phyloP scores from a whole-genome alignment of 805 yeast species.

The Barnettozyma siamensis region DNA sequence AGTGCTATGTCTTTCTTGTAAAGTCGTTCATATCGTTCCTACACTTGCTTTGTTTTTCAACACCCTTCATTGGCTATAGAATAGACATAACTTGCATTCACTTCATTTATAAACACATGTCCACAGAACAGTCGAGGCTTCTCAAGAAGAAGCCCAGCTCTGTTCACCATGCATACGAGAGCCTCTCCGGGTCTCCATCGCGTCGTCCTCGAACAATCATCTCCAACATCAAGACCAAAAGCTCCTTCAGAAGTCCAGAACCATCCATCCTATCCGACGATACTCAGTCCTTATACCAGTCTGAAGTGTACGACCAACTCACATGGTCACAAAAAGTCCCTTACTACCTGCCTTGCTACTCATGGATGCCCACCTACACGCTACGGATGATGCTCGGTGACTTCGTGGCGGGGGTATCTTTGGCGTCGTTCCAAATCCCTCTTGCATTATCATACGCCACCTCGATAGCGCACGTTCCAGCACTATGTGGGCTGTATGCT shows the following conservation, averaged over 20 bases:
- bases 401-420: slow-evolving; percentile 73
- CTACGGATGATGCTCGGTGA: slow-evolving; percentile 45
- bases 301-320: slow-evolving; percentile 4
- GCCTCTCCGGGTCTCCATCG: slow-evolving; percentile 9
- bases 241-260: slow-evolving; percentile 3
- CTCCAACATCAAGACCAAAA: slow-evolving; percentile 11
- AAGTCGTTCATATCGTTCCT: too few relatives aligned
- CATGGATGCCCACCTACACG: slow-evolving; percentile 58
- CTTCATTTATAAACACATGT: background rate
- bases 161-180: slow-evolving; percentile 9
- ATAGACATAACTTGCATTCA: too few relatives aligned
- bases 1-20: too few relatives aligned
- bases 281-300: slow-evolving; percentile 2
- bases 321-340: slow-evolving; percentile 33
- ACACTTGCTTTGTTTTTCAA: too few relatives aligned
- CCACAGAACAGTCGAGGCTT: slow-evolving; percentile 10
- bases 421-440: slow-evolving; percentile 91
- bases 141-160: slow-evolving; percentile 7
- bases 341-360: slow-evolving; percentile 60
- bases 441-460: slow-evolving; percentile 69
- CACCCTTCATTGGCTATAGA: too few relatives aligned
- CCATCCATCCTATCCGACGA: slow-evolving; percentile 13
- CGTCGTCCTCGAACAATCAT: slow-evolving; percentile 20
- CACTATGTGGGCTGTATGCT: slow-evolving; percentile 72
- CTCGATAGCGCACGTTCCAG: slow-evolving; percentile 78